Base-by-base conservation (phyloP, 257 asterid genomes). In the Eucommia ulmoides region DNA sequence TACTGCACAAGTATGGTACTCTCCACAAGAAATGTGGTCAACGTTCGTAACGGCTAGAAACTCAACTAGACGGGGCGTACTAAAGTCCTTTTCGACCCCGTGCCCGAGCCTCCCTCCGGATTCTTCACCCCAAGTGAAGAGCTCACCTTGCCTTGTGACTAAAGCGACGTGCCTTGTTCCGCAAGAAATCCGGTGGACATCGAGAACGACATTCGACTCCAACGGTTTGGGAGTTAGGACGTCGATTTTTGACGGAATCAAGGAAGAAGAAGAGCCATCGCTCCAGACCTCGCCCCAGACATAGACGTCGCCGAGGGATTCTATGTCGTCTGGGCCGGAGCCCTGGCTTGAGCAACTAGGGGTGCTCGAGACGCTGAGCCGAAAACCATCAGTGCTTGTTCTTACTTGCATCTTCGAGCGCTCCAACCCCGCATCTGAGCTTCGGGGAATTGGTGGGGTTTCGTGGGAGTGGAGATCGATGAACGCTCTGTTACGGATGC, bases 121-220 rank as follows among this genome's bases (percentile, higher is more conserved):
- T 61, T 80, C 95, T 65, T 88, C 91, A 12, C 97, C 95, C 97
- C 97, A 88, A 61, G 94, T 84, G 69, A 68, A 88, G 19, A 71
- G 66, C 41, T 82, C 94, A 45, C 97, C 97, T 52, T 80, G 93
- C 62, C 76, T 84, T 14, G 88, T 75, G 59, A 88, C 84, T 45
- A 88, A 62, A 49, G 73, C 74, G 3, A 93, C 95, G 22, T 88
- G 93, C 51, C 62, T 75, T 35, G 50, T 45, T 18, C 97, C 94
- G 49, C 93, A 84, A 18, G 93, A 70, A 23, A 84, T 72, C 33
- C 64, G 68, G 12, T 73, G 82, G 15, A 74, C 83, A 58, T 88
- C 94, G 51, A 82, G 95, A 7, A 77, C 89, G 61, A 63, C 60
- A 24, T 72, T 82, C 8, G 93, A 82, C 46, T 80, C 94, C 61